Evolutionary conservation across 345 rosid species (phyloP).

Genomic region (Laguncularia racemosa): DNA sequence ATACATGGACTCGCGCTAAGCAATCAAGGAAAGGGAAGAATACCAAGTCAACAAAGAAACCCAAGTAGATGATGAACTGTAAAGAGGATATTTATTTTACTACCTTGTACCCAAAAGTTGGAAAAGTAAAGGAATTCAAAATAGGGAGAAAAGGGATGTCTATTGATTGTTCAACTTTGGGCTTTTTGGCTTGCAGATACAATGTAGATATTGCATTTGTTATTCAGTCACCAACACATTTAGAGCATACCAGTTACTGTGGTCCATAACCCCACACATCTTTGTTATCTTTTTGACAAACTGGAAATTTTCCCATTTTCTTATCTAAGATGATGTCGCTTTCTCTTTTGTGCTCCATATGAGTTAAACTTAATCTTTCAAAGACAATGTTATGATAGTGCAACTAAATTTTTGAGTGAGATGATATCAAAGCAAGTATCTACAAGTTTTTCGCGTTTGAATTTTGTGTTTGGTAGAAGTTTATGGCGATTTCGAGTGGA

Average conservation of each 20-base stretch:
- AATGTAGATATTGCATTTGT: no score
- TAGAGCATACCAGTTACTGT: no score
- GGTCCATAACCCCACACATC: no score
- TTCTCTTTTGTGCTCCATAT: not conserved
- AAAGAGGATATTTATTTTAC: not conserved
- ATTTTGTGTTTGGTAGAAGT: no score
- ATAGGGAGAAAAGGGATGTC: conserved; percentile 1
- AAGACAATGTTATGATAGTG: no score
- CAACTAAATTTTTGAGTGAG: no score
- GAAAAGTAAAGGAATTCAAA: not conserved
- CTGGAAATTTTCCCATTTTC: not conserved
- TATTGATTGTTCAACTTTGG: not conserved
- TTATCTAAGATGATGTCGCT: not conserved
- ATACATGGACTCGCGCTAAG: conserved; percentile 48
- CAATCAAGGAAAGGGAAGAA: conserved; percentile 49
- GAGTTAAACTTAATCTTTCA: not conserved
- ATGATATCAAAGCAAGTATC: no score
- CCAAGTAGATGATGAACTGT: conserved; percentile 24
- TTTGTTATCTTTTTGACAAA: no score
- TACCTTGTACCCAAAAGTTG: conserved; percentile 4
- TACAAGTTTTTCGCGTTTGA: no score
- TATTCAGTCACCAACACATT: no score
- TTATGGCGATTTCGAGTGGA: no score
- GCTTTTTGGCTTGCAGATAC: not conserved
- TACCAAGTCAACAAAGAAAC: conserved; percentile 48